Evolutionary conservation across 345 rosid species (phyloP), one percentile per base, ranked within the genome.

Genomic region (Raphanus raphanistrum): DNA sequence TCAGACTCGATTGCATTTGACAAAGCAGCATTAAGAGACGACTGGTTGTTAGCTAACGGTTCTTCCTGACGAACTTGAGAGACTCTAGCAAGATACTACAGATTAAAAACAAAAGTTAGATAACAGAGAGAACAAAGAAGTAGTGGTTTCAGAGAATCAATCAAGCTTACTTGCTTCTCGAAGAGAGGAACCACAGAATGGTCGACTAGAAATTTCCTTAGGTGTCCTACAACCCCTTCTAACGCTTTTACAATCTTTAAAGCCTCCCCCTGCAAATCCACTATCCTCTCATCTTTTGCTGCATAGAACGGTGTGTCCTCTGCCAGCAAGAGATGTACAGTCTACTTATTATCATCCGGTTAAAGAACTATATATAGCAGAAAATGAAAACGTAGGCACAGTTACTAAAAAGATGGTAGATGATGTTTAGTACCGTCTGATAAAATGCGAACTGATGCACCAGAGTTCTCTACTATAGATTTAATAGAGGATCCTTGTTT

Each of bases 401-500:
- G 50, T 2, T 43, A 10, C 15, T 21, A 11, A 43, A 10, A 43
- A 11, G 15, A 11, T 43, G 50, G 5, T 4, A 45, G 54, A 4
- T 13, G 31, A 45, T 3, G 6, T 7, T n/a, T 5, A 75, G 71
- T 81, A 72, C 97, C 97, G 83, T 84, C 88, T 27, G 94, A 74
- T 68, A 95, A 83, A 48, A 92, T 89, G 31, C 98, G 89, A 55
- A 92, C 92, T 36, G 88, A 79, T 59, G 96, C 96, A 73, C 92
- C 89, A 66, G 94, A 82, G 67, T 69, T 85, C 82, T 95, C 98
- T 62, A 92, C 97, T 15, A 95, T 88, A 2, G 97, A 95, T 68
- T 87, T 95, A 58, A 95, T 92, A 32, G 82, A 70, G 12, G 90
- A 91, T 8, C 98, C 99, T 71, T 95, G 98, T 81, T 91, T 95